A percentile compares a stretch with the other conserved stretches of the same genome.
These are phyloP conservation scores for Musa acuminata DNA, from an alignment of 176 grass and related monocot species.

Conservation along the genomic window DNA sequence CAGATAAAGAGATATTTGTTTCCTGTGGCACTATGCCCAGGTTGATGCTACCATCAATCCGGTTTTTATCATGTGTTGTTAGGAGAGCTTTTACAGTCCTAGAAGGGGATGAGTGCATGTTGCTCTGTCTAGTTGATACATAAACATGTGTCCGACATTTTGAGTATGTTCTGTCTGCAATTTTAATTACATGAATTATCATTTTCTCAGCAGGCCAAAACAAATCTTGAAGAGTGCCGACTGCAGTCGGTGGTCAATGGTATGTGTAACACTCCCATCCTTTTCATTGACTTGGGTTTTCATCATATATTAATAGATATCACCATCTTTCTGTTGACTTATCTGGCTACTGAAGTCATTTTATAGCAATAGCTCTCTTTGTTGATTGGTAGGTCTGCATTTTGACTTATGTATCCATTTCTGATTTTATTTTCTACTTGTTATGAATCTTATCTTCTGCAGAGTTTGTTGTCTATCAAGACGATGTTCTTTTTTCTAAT, in stretches of 20 bases:
- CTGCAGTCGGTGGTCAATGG: slow-evolving; percentile 68
- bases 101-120: slow-evolving; percentile 63
- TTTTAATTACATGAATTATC: background rate
- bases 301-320: too few species aligned
- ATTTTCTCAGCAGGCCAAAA: slow-evolving; percentile 50
- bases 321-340: too few species aligned
- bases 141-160: slow-evolving; percentile 5
- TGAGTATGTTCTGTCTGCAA: background rate
- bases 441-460: too few species aligned
- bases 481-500: too few species aligned
- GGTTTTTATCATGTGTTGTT: slow-evolving; percentile 62
- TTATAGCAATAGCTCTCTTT: too few species aligned
- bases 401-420: too few species aligned
- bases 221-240: slow-evolving; percentile 84
- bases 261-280: slow-evolving; percentile 22
- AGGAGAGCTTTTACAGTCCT: slow-evolving; percentile 67
- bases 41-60: slow-evolving; percentile 58
- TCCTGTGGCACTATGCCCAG: too few species aligned
- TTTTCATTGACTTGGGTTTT: background rate
- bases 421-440: too few species aligned
- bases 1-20: too few species aligned
- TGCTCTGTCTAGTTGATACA: slow-evolving; percentile 84
- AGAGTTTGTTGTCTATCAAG: too few species aligned
- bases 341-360: background rate
- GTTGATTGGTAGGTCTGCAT: too few species aligned